Evolutionary conservation across 768 basidiomycete species (phyloP).

Genomic region (Lentinula detonsa): DNA sequence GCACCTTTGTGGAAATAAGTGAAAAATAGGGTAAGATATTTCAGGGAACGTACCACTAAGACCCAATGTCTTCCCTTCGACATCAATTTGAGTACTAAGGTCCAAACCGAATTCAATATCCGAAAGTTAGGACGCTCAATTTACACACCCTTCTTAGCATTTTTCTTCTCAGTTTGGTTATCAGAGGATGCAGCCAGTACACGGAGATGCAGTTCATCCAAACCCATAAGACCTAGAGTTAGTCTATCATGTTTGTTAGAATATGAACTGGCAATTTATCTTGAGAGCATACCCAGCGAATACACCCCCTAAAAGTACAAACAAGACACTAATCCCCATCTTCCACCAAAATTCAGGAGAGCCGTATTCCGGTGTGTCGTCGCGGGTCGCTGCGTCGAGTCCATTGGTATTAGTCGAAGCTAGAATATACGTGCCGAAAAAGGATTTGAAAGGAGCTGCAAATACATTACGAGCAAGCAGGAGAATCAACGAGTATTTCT

Average conservation of each 20-base stretch:
- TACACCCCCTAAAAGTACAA: slow-evolving; percentile 84
- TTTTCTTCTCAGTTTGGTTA: slow-evolving; percentile 56
- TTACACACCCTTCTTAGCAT: slow-evolving; percentile 61
- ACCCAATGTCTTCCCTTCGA: slow-evolving; percentile 85
- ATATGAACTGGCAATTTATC: neutral
- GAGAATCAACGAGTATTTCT: neutral
- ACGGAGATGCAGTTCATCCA: slow-evolving; percentile 86
- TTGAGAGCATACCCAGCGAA: slow-evolving; percentile 69
- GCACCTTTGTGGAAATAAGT: slow-evolving; percentile 40
- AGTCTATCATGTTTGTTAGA: slow-evolving; percentile 36
- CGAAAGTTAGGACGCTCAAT: neutral
- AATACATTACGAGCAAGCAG: neutral
- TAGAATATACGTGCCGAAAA: neutral
- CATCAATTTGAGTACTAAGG: slow-evolving; percentile 48
- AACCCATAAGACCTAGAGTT: slow-evolving; percentile 90
- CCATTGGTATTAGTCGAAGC: neutral
- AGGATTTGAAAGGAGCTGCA: neutral
- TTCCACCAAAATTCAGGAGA: slow-evolving; percentile 74
- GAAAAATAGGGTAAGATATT: neutral
- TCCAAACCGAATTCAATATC: neutral
- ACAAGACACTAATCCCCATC: slow-evolving; percentile 51
- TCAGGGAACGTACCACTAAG: slow-evolving; percentile 58
- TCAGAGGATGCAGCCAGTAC: slow-evolving; percentile 81
- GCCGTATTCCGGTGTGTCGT: slow-evolving; percentile 13
- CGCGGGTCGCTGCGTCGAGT: neutral